Base-by-base conservation (phyloP, 345 rosid species). In the Melaleuca alternifolia region DNA sequence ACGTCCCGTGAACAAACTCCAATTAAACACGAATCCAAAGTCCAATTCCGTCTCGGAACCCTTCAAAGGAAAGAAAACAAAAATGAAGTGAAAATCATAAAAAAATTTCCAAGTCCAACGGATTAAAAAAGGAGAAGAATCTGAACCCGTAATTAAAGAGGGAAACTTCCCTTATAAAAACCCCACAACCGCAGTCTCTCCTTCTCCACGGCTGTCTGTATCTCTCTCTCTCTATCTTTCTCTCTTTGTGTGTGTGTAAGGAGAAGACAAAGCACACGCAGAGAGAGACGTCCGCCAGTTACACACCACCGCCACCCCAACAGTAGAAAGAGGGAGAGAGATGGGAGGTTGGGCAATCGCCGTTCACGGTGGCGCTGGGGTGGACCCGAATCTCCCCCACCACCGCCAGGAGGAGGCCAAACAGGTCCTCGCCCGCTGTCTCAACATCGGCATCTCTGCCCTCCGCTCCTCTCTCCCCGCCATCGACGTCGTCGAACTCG, bases 301-400 rank as follows among this genome's bases (percentile, higher is more conserved):
- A 41, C 54, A 24, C n/a, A 2, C 41, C 41, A 41, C 41, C 85
- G 9, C 10, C 85, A 18, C 21, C 83, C 82, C 28, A 7, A 54
- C 37, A 7, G 44, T 18, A 71, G 65, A 30, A 53, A 50, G 41
- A 15, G 16, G 11, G 51, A 44, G 51, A 79, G 51, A 30, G 71
- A 95, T 96, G 96, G 98, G 94, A 46, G 93, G 91, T 13, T 96
- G 99, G 99, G 99, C 99, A 57, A 97, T 97, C 20, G 99, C 99
- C 26, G 95, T 97, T 91, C 99, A 97, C 84, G 99, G 99, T 24
- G 99, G 99, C 91, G 99, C 99, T 44, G 99, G 99, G 37, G 93
- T 97, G n/a, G 99, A 97, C 91, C 99, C 99, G 1, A 95, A 94
- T 89, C 98, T 97, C 89, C 99, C 99, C 10, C 86, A 59, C 0